These are phyloP conservation scores for Boletellus ananas DNA, from an alignment of 768 basidiomycete genomes.

Conservation along the genomic window DNA sequence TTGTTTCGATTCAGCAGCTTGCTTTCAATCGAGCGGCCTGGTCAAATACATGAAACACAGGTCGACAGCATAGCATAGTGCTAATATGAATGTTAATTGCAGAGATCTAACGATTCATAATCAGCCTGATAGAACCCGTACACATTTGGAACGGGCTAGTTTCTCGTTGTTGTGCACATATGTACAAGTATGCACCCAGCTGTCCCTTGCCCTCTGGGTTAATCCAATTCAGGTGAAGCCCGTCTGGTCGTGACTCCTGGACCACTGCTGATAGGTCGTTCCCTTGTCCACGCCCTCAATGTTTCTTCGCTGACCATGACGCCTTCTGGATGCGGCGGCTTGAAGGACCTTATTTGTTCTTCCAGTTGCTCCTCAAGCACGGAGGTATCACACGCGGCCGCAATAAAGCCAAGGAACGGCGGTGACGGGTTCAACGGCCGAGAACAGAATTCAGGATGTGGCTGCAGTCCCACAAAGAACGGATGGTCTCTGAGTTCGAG, in stretches of 20 bases:
- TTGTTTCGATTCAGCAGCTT: too few species aligned
- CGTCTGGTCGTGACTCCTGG: constrained; percentile 19
- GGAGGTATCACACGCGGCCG: constrained; percentile 60
- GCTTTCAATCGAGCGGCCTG: too few species aligned
- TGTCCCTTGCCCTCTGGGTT: not conserved
- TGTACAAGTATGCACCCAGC: too few species aligned
- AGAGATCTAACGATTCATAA: not conserved
- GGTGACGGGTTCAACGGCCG: constrained; percentile 97
- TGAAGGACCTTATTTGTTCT: constrained; percentile 56
- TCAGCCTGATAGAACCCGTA: not conserved
- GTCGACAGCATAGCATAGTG: too few species aligned
- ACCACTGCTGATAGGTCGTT: constrained; percentile 26
- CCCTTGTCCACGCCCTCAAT: constrained; percentile 38
- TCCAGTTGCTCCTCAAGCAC: constrained; percentile 69
- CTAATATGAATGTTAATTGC: too few species aligned
- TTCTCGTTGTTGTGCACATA: not conserved
- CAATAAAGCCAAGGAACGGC: constrained; percentile 92
- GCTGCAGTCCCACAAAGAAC: constrained; percentile 90
- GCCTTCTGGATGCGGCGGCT: constrained; percentile 71
- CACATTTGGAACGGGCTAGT: not conserved
- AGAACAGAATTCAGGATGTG: constrained; percentile 98
- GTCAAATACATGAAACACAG: too few species aligned
- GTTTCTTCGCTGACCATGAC: constrained; percentile 70
- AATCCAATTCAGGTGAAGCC: constrained; percentile 20
- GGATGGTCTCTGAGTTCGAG: constrained; percentile 90